Percentiles rank a stretch among this genome's conserved stretches.
Evolutionary conservation across 176 grass and related monocot genomes (phyloP).

Genomic region (Tuctoria greenei): DNA sequence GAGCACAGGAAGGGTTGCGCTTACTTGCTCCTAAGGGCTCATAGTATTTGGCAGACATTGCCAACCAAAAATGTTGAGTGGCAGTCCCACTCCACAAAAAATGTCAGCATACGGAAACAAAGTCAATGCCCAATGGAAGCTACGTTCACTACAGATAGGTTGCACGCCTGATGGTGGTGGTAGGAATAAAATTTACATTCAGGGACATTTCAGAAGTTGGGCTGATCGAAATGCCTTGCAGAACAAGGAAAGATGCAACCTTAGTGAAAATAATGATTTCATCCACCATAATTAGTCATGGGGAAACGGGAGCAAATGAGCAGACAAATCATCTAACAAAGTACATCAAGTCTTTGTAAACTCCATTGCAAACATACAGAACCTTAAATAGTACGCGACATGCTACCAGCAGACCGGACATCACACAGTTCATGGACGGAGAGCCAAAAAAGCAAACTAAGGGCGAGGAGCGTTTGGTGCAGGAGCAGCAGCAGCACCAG

Average conservation of each 20-base stretch:
- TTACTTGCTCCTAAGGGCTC: too few species aligned
- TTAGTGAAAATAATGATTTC: not conserved
- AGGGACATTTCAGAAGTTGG: too few species aligned
- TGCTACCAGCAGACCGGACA: not conserved
- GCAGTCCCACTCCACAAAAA: too few species aligned
- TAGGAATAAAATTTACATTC: too few species aligned
- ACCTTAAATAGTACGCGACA: not conserved
- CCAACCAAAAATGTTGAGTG: too few species aligned
- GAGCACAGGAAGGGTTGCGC: too few species aligned
- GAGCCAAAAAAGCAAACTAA: not conserved
- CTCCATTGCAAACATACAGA: not conserved
- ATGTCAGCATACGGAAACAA: too few species aligned
- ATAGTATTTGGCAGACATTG: too few species aligned
- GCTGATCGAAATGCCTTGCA: too few species aligned
- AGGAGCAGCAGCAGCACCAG: constrained; percentile 3
- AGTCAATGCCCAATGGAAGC: too few species aligned
- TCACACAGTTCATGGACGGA: not conserved
- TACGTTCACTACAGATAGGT: too few species aligned
- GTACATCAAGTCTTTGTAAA: not conserved
- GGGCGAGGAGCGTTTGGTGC: constrained; percentile 42
- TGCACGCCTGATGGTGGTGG: not conserved
- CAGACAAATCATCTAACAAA: not conserved
- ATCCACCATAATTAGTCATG: not conserved
- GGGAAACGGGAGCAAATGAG: not conserved
- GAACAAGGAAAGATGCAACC: too few species aligned